Percentiles rank a stretch among this genome's conserved stretches.
Evolutionary conservation across 306 rosid species (phyloP).

Genomic region (Inga oerstediana): DNA sequence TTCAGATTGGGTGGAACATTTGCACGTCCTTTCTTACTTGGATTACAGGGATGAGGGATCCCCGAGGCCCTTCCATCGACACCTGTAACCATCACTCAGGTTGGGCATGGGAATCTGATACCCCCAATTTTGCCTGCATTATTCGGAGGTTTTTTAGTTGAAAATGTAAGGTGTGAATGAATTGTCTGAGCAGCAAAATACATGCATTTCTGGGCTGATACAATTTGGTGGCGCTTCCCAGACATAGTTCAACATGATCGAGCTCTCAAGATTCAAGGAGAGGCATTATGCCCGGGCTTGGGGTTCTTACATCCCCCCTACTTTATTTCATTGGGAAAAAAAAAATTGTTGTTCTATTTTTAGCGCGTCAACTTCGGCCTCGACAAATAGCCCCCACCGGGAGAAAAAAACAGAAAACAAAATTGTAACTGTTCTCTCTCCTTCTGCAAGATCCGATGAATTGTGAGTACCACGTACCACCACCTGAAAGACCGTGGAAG

Average conservation of each 20-base stretch:
- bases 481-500: constrained; percentile 32
- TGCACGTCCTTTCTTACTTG: neutral
- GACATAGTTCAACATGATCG: no score
- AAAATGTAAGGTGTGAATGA: neutral
- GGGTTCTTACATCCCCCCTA: neutral
- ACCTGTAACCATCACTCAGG: neutral
- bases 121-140: neutral
- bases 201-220: neutral
- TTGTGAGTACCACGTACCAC: constrained; percentile 31
- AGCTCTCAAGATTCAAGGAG: no score
- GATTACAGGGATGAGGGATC: neutral
- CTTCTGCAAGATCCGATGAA: constrained; percentile 52
- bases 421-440: constrained; percentile 20
- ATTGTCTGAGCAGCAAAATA: neutral
- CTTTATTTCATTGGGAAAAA: neutral
- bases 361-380: neutral
- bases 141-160: neutral
- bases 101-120: neutral
- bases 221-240: no score
- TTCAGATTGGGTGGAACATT: neutral
- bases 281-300: neutral
- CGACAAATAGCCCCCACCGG: neutral
- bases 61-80: neutral
- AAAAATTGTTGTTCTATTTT: no score
- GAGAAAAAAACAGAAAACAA: neutral